Evolutionary conservation across 108 stramenopile species (phyloP).

Genomic region (Pseudonitzschia multiseries): DNA sequence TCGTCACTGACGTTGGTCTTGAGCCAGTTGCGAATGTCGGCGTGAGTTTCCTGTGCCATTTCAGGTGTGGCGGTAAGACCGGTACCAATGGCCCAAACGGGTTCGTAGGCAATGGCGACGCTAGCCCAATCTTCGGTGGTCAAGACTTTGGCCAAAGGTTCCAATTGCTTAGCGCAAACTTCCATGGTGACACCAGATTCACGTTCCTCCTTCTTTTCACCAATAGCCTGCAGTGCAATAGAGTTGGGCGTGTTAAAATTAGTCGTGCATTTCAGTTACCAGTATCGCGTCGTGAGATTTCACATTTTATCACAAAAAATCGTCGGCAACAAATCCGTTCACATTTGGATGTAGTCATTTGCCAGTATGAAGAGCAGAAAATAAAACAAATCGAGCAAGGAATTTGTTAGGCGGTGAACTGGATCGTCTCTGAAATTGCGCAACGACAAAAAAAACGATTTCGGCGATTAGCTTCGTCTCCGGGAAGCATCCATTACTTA

Average conservation of each 20-base stretch:
- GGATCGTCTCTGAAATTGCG: no score
- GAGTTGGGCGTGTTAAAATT: neutral
- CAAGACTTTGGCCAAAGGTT: conserved; percentile 75
- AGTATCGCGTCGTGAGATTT: no score
- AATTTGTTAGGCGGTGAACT: no score
- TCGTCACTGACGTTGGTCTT: conserved; percentile 81
- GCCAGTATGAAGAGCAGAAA: conserved; percentile 7
- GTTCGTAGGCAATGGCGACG: conserved; percentile 92
- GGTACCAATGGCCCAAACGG: conserved; percentile 96
- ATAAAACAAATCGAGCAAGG: neutral
- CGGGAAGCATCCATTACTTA: conserved; percentile 6
- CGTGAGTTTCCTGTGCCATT: conserved; percentile 99
- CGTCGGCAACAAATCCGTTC: no score
- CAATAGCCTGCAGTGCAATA: conserved; percentile 55
- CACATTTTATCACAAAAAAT: no score
- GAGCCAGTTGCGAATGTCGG: conserved; percentile 90
- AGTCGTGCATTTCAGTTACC: no score
- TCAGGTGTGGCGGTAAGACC: conserved; percentile 98
- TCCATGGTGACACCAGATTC: conserved; percentile 91
- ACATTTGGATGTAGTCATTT: neutral
- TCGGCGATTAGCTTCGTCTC: no score
- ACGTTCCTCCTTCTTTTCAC: conserved; percentile 98
- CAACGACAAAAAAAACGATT: no score
- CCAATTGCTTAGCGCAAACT: conserved; percentile 87
- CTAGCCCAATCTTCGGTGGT: conserved; percentile 76